These are phyloP conservation scores for Patellifolia procumbens DNA, from an alignment of 179 eudicot genomes.

Conservation along the genomic window DNA sequence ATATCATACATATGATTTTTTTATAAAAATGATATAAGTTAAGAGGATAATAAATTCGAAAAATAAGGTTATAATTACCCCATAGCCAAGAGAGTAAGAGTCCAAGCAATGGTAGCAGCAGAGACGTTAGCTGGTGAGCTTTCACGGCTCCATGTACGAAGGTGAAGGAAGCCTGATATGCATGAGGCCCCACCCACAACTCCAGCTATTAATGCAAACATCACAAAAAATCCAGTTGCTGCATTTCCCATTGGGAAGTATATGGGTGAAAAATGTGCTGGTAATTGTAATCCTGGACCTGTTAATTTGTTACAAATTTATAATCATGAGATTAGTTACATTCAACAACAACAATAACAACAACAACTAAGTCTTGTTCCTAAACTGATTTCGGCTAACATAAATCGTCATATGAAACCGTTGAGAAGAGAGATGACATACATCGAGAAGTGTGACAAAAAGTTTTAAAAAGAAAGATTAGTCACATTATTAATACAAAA, in stretches of 20 bases:
- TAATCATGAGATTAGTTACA: too few species aligned
- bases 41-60: too few species aligned
- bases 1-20: too few species aligned
- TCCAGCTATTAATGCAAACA: constrained; percentile 64
- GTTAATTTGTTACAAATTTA: constrained; percentile 14
- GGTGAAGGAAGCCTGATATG: constrained; percentile 57
- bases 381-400: too few species aligned
- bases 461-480: too few species aligned
- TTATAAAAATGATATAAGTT: too few species aligned
- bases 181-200: constrained; percentile 73
- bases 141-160: constrained; percentile 47
- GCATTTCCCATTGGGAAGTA: constrained; percentile 91
- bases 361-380: too few species aligned
- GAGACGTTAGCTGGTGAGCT: constrained; percentile 55
- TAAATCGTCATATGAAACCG: too few species aligned
- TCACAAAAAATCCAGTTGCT: constrained; percentile 77
- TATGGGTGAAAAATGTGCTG: constrained; percentile 85
- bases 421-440: too few species aligned
- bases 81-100: constrained; percentile 77
- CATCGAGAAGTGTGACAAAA: too few species aligned
- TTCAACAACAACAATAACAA: too few species aligned
- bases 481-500: neutral
- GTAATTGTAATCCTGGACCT: constrained; percentile 68
- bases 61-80: constrained; percentile 52
- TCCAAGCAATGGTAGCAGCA: constrained; percentile 73